phyloP scores from a whole-genome alignment of 2,329 filamentous ascomycete species.

The Eutypella sp. region DNA sequence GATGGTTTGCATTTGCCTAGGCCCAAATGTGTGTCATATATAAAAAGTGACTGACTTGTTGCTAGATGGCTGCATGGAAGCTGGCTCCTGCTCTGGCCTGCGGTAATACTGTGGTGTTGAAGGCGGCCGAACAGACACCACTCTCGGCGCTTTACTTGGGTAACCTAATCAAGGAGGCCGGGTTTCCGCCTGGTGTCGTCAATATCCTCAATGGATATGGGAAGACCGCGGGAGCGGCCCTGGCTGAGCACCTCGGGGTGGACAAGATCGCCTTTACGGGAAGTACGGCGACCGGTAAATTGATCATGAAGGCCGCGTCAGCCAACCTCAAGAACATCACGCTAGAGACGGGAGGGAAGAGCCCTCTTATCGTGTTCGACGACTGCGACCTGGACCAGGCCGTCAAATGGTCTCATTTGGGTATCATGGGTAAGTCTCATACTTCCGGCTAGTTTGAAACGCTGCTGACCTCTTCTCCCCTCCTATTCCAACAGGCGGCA shows the following conservation, averaged over 20 bases:
- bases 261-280: conserved; percentile 80
- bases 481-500: conserved; percentile 16
- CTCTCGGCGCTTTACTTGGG: conserved; percentile 62
- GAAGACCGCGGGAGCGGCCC: conserved; percentile 60
- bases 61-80: conserved; percentile 68
- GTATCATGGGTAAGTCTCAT: conserved; percentile 48
- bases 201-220: conserved; percentile 73
- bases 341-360: conserved; percentile 64
- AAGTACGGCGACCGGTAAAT: conserved; percentile 64
- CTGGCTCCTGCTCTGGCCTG: conserved; percentile 67
- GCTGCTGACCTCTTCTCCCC: too few species aligned
- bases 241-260: conserved; percentile 62
- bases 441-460: background rate
- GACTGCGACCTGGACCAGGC: conserved; percentile 64
- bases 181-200: conserved; percentile 73
- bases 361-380: conserved; percentile 57
- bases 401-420: conserved; percentile 52
- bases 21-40: background rate
- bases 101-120: conserved; percentile 60
- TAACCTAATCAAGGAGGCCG: conserved; percentile 64
- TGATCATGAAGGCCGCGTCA: conserved; percentile 71
- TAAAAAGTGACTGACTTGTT: background rate
- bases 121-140: conserved; percentile 64
- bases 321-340: conserved; percentile 62
- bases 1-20: conserved; percentile 15